These are phyloP conservation scores for Rhododendron molle DNA, from an alignment of 148 eudicot species.

Conservation along the genomic window DNA sequence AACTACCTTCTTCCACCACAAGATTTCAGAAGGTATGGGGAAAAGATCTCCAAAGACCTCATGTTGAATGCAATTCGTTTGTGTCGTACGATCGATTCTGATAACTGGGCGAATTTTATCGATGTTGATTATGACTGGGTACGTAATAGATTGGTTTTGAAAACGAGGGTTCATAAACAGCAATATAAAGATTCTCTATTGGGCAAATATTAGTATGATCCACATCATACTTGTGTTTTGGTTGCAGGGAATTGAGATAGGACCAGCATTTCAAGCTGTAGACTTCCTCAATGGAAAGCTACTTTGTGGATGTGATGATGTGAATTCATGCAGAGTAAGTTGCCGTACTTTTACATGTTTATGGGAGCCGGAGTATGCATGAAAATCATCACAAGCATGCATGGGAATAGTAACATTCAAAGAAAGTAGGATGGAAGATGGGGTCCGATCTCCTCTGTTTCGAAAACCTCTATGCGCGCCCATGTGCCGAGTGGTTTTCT, in stretches of 20 bases:
- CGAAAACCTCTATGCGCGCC: too few species aligned
- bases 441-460: too few species aligned
- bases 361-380: too few species aligned
- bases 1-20: background rate
- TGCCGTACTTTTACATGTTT: background rate
- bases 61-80: background rate
- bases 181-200: background rate
- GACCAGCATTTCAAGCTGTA: background rate
- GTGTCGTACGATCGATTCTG: background rate
- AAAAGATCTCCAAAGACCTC: background rate
- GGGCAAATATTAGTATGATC: background rate
- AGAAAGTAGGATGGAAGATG: too few species aligned
- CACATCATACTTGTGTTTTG: background rate
- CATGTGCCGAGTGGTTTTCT: too few species aligned
- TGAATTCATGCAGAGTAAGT: background rate
- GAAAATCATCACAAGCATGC: too few species aligned
- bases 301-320: background rate
- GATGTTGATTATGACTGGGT: background rate
- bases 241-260: background rate
- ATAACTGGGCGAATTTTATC: background rate
- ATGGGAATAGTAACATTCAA: too few species aligned
- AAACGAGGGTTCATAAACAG: background rate
- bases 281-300: background rate
- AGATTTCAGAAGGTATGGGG: background rate
- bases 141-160: background rate